Evolutionary conservation across 177 flowering plant genomes (phyloP).

Genomic region (Vitis hybrid): DNA sequence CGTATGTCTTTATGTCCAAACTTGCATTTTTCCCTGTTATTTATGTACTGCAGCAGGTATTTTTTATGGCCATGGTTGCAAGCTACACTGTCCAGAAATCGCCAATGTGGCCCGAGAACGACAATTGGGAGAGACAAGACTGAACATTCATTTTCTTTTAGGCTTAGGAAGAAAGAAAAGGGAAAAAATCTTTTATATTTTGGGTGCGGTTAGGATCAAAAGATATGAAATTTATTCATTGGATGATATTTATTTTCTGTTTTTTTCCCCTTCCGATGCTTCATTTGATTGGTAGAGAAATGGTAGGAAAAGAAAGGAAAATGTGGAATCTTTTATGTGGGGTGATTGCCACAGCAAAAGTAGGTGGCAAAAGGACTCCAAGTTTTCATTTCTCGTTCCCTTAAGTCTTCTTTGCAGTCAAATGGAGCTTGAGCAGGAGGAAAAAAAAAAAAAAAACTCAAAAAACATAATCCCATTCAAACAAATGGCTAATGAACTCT

Average conservation of each 20-base stretch:
- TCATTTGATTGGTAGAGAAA: background rate
- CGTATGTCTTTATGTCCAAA: slow-evolving; percentile 57
- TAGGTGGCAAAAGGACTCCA: background rate
- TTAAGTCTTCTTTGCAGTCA: background rate
- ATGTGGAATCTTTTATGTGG: background rate
- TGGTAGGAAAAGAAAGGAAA: background rate
- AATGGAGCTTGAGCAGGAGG: background rate
- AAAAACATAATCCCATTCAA: no score
- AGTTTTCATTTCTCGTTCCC: background rate
- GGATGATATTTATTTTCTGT: background rate
- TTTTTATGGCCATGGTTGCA: slow-evolving; percentile 13
- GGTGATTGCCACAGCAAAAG: no score
- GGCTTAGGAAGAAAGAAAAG: background rate
- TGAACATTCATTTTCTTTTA: background rate
- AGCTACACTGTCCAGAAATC: slow-evolving; percentile 2
- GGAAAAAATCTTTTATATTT: background rate
- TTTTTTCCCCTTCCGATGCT: background rate
- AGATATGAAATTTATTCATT: background rate
- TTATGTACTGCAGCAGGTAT: slow-evolving; percentile 23
- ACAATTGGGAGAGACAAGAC: no score
- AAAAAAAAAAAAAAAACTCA: no score
- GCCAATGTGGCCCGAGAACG: background rate
- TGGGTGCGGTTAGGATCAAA: background rate
- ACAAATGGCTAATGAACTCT: no score
- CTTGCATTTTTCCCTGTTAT: slow-evolving; percentile 11